Conservation (phyloP, 129 eudicot genomes). For the Escallonia rubra region DNA sequence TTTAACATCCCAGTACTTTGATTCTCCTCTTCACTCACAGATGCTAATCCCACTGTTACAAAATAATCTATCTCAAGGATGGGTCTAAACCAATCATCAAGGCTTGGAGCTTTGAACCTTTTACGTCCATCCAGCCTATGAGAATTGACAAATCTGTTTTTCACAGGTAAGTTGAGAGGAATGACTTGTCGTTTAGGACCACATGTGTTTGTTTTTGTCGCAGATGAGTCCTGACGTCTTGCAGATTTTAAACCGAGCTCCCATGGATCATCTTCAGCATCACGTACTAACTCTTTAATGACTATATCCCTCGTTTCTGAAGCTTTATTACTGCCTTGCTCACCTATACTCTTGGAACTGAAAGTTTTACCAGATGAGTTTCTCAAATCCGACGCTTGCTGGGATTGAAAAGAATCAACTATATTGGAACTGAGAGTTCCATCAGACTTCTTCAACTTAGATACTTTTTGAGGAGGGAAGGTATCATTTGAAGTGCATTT, state of each 20-base stretch:
- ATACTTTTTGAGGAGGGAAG: conserved; percentile 18
- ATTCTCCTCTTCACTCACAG: conserved; percentile 35
- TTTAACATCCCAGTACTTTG: conserved; percentile 41
- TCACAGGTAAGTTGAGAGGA: conserved; percentile 55
- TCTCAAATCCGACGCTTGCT: conserved; percentile 22
- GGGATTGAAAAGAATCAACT: conserved; percentile 18
- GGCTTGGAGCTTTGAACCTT: conserved; percentile 68
- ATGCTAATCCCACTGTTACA: conserved; percentile 63
- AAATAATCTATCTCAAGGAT: conserved; percentile 81
- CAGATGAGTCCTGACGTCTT: conserved; percentile 39
- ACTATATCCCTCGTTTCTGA: conserved; percentile 27
- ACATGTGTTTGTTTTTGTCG: conserved; percentile 34
- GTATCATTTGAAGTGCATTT: conserved; percentile 10
- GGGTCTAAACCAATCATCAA: conserved; percentile 89
- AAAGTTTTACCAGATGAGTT: conserved; percentile 25
- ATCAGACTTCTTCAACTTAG: conserved; percentile 22
- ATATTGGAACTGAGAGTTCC: conserved; percentile 20
- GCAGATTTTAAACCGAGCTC: conserved; percentile 68
- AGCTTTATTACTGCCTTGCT: conserved; percentile 27
- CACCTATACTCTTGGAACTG: conserved; percentile 12
- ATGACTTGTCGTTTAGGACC: conserved; percentile 83
- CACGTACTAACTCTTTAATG: conserved; percentile 51
- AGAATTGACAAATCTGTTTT: conserved; percentile 45
- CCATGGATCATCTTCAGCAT: conserved; percentile 72
- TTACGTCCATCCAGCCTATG: conserved; percentile 38